Evolutionary conservation across 495 filamentous ascomycete genomes (phyloP).

Genomic region (Astrocystis sublimbata): DNA sequence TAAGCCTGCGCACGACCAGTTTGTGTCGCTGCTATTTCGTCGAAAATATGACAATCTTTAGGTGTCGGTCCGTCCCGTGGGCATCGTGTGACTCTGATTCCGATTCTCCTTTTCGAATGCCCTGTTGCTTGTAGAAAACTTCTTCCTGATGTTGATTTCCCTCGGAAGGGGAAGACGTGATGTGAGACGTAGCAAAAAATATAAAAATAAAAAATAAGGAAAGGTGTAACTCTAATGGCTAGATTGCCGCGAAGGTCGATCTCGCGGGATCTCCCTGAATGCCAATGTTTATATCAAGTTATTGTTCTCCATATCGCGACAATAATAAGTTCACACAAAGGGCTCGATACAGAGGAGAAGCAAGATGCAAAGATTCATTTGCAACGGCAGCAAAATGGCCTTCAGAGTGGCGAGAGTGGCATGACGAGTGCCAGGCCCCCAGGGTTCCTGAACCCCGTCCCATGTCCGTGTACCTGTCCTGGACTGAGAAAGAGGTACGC

Average conservation of each 20-base stretch:
- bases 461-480: no score
- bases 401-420: constrained; percentile 2
- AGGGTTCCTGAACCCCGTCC: constrained; percentile 1
- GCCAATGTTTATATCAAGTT: no score
- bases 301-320: neutral
- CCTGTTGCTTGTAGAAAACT: neutral
- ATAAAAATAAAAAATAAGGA: neutral
- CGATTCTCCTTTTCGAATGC: neutral
- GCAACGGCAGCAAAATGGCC: neutral
- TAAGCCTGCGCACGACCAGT: neutral
- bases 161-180: constrained; percentile 1
- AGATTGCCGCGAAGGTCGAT: constrained; percentile 1
- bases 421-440: constrained; percentile 15
- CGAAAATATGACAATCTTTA: neutral
- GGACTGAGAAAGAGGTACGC: neutral
- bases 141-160: neutral
- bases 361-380: neutral
- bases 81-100: neutral
- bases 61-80: neutral
- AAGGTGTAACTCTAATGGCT: neutral
- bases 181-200: neutral
- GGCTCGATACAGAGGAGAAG: constrained; percentile 5
- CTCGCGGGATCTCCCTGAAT: neutral
- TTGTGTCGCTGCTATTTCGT: neutral
- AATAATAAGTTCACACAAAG: neutral